Percentiles rank a stretch among this genome's conserved stretches.
phyloP scores from a whole-genome alignment of 2,329 filamentous ascomycete genomes.

The Westerdykella sp. region DNA sequence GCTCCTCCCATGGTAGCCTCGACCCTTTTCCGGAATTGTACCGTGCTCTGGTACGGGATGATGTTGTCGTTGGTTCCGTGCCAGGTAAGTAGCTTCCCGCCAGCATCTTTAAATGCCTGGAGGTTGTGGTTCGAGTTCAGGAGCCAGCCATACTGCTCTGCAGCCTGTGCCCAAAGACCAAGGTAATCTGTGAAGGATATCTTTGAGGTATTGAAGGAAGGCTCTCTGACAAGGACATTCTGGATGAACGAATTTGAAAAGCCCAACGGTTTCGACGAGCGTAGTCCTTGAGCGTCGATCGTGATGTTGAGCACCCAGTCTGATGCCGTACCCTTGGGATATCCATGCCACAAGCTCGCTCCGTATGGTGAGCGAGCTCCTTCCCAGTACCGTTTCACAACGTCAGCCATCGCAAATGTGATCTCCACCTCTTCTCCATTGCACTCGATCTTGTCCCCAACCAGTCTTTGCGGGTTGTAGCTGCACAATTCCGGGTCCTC shows the following conservation, averaged over 20 bases:
- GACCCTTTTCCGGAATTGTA: constrained; percentile 18
- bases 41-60: constrained; percentile 22
- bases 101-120: constrained; percentile 14
- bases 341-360: constrained; percentile 8
- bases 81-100: constrained; percentile 24
- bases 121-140: constrained; percentile 21
- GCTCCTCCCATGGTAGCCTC: constrained; percentile 22
- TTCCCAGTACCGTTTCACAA: constrained; percentile 13
- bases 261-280: constrained; percentile 12
- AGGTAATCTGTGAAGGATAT: constrained; percentile 13
- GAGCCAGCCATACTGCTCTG: constrained; percentile 17
- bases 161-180: constrained; percentile 14
- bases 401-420: constrained; percentile 15
- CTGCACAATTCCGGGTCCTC: constrained; percentile 14
- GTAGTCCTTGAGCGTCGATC: constrained; percentile 9
- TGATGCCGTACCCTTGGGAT: constrained; percentile 11
- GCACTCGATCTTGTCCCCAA: constrained; percentile 13
- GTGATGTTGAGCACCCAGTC: constrained; percentile 10
- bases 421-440: constrained; percentile 13
- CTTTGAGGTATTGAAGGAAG: constrained; percentile 8
- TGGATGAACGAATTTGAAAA: constrained; percentile 17
- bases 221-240: constrained; percentile 12
- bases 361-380: constrained; percentile 12
- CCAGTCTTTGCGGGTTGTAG: constrained; percentile 13
- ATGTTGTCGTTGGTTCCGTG: constrained; percentile 23